Base-by-base conservation (phyloP, 1,284 basidiomycete species). In the Fomitopsis palustris region DNA sequence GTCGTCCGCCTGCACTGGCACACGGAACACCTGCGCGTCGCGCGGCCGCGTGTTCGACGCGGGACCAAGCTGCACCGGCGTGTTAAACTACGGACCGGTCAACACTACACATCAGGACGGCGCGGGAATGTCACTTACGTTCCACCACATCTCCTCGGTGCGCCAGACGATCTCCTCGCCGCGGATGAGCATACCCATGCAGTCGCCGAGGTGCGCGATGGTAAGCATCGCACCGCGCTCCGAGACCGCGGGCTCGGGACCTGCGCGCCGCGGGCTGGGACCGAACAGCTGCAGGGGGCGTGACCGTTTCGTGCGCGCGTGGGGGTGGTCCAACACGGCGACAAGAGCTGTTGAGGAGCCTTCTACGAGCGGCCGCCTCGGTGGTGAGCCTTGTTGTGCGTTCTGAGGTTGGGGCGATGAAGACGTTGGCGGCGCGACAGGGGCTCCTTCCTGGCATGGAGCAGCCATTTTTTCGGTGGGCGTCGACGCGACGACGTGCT, bases 71-170 rank as follows among this genome's bases (percentile, higher is more conserved):
- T 96, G 93, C 6, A 92, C 83, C 0, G 94, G 95, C 51, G 92
- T 95, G 72, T 98, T 98, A 78, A 97, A 96, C 70, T 90, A 77
- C 19, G 61, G 43, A 43, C 67, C 60, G 7, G 43, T 23, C 19
- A n/a, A 17, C 19, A 41, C 8, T 41, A n/a, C 5, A 17, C 16
- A 17, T 41, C 6, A n/a, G 14, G 39, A 7, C 14, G 39, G 43
- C 4, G 57, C 31, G 43, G 21, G 16, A n/a, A n/a, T n/a, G n/a
- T n/a, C 5, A 78, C 83, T 72, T 68, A 86, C 84, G 37, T 77
- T 80, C 82, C 95, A 96, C 85, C 96, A 96, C 89, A 97, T 96
- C 75, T 98, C 96, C 57, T 92, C 85, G 49, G 88, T 93, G 42
- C 95, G 82, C 86, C 95, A 97, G 3, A 90, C 85, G 42, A 96